These are phyloP conservation scores for Spathaspora arborariae DNA, from an alignment of 805 yeast species.

Conservation along the genomic window DNA sequence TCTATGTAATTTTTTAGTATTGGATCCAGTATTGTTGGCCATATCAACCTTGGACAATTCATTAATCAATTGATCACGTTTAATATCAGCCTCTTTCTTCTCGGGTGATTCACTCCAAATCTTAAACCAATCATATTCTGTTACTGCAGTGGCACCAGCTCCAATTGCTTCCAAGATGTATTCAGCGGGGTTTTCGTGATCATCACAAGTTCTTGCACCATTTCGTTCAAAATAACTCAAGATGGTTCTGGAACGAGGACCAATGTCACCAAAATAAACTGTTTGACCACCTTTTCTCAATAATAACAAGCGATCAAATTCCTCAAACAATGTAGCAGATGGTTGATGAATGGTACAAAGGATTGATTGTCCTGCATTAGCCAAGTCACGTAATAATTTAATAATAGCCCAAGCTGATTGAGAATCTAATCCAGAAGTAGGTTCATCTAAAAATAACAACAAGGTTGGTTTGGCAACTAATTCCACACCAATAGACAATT, in stretches of 20 bases:
- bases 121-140: constrained; percentile 57
- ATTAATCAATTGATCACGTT: constrained; percentile 10
- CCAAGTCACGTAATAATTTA: constrained; percentile 43
- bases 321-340: constrained; percentile 44
- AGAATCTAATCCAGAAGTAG: constrained; percentile 61
- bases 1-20: constrained; percentile 2
- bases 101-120: constrained; percentile 45
- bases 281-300: constrained; percentile 29
- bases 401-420: constrained; percentile 56
- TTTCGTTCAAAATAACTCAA: constrained; percentile 23
- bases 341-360: constrained; percentile 57
- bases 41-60: constrained; percentile 2
- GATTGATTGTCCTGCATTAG: constrained; percentile 62
- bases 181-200: constrained; percentile 35
- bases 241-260: constrained; percentile 20
- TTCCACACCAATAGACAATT: constrained; percentile 17
- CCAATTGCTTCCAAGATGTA: constrained; percentile 52
- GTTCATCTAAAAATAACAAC: constrained; percentile 56
- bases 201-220: constrained; percentile 53
- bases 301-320: constrained; percentile 26
- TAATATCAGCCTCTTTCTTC: constrained; percentile 11
- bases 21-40: neutral
- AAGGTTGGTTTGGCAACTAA: constrained; percentile 22
- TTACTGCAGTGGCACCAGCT: constrained; percentile 72
- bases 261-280: constrained; percentile 19